Evolutionary conservation across 2,329 filamentous ascomycete species (phyloP).

Genomic region (Fusarium devonianum): DNA sequence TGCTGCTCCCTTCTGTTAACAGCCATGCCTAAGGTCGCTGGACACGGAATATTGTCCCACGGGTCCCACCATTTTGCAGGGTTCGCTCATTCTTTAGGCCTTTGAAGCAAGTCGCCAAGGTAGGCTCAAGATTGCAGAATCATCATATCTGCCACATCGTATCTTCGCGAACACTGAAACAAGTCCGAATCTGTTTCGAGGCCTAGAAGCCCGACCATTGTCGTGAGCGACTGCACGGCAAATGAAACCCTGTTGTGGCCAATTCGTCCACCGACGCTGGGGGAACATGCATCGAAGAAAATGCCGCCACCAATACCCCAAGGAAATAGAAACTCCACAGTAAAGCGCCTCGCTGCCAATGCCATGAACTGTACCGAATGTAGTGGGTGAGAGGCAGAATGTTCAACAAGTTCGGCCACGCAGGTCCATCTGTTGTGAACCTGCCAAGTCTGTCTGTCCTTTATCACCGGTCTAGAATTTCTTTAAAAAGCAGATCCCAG

Average conservation of each 20-base stretch:
- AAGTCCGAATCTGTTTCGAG: conserved; percentile 3
- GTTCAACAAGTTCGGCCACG: conserved; percentile 25
- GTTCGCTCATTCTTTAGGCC: not conserved
- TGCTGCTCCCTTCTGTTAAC: conserved; percentile 1
- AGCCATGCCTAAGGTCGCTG: not conserved
- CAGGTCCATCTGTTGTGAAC: conserved; percentile 13
- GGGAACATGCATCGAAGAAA: conserved; percentile 39
- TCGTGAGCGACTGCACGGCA: conserved; percentile 7
- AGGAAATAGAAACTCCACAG: conserved; percentile 41
- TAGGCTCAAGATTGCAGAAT: conserved; percentile 3
- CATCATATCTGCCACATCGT: not conserved
- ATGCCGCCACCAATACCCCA: conserved; percentile 34
- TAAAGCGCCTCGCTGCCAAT: conserved; percentile 48
- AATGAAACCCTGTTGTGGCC: conserved; percentile 1
- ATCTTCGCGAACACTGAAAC: not conserved
- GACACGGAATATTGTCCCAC: not conserved
- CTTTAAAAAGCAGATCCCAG: conserved; percentile 82
- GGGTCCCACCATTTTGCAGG: not conserved
- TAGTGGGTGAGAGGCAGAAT: conserved; percentile 35
- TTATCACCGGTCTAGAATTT: conserved; percentile 7
- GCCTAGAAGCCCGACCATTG: conserved; percentile 11
- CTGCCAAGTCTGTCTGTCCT: conserved; percentile 18
- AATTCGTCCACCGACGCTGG: conserved; percentile 25
- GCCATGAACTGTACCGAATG: conserved; percentile 40
- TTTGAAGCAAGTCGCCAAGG: not conserved